A percentile compares a stretch with the other conserved stretches of the same genome.
phyloP scores from a whole-genome alignment of 306 rosid genomes.

The Vicia sativa region DNA sequence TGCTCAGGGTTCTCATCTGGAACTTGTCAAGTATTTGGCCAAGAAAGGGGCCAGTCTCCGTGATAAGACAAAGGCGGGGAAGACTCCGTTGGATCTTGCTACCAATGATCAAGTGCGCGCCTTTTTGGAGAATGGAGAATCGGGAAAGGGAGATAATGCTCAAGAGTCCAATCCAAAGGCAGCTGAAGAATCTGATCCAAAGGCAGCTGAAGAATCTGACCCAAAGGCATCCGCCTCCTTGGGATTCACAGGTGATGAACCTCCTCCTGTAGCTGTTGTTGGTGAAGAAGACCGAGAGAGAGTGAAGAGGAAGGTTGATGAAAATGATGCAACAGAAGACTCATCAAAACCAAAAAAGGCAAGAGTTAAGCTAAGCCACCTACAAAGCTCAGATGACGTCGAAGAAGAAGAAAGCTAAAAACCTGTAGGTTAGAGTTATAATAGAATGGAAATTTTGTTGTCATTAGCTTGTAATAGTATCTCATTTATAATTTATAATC shows the following conservation, averaged over 20 bases:
- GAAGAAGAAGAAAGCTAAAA: conserved; percentile 64
- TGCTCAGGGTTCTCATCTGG: conserved; percentile 77
- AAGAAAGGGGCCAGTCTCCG: conserved; percentile 74
- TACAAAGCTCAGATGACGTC: conserved; percentile 66
- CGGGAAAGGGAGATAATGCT: conserved; percentile 43
- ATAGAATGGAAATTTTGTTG: conserved; percentile 15
- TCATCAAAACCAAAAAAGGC: conserved; percentile 59
- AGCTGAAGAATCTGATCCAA: conserved; percentile 41
- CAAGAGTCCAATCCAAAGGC: conserved; percentile 29
- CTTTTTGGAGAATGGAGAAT: conserved; percentile 61
- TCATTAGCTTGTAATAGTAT: conserved; percentile 33
- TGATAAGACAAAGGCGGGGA: conserved; percentile 75
- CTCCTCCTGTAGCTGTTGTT: conserved; percentile 34
- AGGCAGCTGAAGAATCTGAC: conserved; percentile 47
- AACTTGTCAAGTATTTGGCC: conserved; percentile 81
- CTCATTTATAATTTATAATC: conserved; percentile 9
- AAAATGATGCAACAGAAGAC: conserved; percentile 49
- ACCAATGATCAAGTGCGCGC: conserved; percentile 61
- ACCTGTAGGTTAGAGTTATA: conserved; percentile 28
- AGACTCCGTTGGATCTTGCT: conserved; percentile 79
- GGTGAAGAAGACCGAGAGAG: conserved; percentile 48
- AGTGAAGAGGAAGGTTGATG: conserved; percentile 66
- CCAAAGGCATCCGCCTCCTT: conserved; percentile 42
- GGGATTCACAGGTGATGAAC: conserved; percentile 49
- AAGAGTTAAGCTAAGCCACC: conserved; percentile 64